Base-by-base conservation (phyloP, 495 filamentous ascomycete species). In the Aspergillus campestris region DNA sequence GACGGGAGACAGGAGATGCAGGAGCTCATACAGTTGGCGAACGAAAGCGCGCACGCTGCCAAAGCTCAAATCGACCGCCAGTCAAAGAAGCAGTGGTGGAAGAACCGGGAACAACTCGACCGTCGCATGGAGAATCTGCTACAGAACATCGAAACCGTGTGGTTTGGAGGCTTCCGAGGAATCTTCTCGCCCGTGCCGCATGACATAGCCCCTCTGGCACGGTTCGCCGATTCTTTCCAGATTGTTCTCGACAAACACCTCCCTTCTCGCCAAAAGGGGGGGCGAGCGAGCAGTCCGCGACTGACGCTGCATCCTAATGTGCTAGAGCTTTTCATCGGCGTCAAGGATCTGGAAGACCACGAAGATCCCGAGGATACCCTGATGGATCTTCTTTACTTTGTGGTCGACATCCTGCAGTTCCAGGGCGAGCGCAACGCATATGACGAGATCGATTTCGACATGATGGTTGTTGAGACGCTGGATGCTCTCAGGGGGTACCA, bases 361-460 rank as follows among this genome's bases (percentile, higher is more conserved):
- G 78, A 78, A 39, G 90, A 94, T 46, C 71, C 90, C 2, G 89
- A 94, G 42, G 92, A 97, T 51, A 78, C 82, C 0, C 59, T 98
- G 34, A 86, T 81, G 52, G 92, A 98, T 60, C 67, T 98, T 38
- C 74, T 98, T 0, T 95, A 95, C 62, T 97, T 96, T 56, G 87
- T 97, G 7, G 82, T 97, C 5, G 92, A 98, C 59, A 90, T 97
- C 40, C 69, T 97, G 27, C 94, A 97, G 64, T 98, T 97, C 64
- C 86, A 94, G 51, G 92, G 92, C 2, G 92, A 98, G 64, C 78
- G 82, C 29, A 97, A 97, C 61, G 92, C 94, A 2, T 96, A 95
- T 67, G 94, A 97, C 58, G 92, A 98, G 67, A 84, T 98, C 54
- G 90, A 98, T 59, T 91, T 95, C 52, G 92, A 98, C 56, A 75